Percentiles rank a stretch among this genome's conserved stretches.
Conservation (phyloP, 108 stramenopile genomes). For the Licmophora abbreviata region DNA sequence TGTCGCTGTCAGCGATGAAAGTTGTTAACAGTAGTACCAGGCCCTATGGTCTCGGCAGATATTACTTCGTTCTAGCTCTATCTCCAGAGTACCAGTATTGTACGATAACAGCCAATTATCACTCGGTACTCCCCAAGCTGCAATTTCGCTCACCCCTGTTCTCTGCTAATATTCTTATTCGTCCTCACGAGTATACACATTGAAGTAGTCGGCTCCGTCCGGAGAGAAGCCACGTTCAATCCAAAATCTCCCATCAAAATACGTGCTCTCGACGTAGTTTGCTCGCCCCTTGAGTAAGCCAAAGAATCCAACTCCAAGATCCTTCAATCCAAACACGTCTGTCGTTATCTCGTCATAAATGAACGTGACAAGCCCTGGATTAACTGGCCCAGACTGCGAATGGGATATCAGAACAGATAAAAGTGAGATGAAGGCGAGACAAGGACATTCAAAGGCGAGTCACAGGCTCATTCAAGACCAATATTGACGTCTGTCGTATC, state of each 20-base stretch:
- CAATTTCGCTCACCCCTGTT: no score
- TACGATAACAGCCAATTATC: no score
- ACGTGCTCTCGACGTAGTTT: conserved; percentile 47
- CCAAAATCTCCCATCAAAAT: conserved; percentile 65
- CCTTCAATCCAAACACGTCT: conserved; percentile 56
- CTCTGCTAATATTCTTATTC: conserved; percentile 12
- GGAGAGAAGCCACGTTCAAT: conserved; percentile 42
- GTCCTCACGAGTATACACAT: conserved; percentile 22
- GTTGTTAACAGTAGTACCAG: no score
- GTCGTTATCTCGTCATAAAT: conserved; percentile 59
- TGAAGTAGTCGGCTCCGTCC: conserved; percentile 18
- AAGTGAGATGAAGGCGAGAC: conserved; percentile 1
- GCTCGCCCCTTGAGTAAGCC: conserved; percentile 59
- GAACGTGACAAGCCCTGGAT: conserved; percentile 51
- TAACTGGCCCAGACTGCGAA: conserved; percentile 34
- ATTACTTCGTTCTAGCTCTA: no score
- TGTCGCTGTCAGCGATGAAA: no score
- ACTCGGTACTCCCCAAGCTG: no score
- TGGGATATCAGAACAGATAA: not conserved
- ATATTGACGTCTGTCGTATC: not conserved
- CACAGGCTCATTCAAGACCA: not conserved
- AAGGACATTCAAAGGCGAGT: not conserved
- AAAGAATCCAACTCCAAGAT: conserved; percentile 58
- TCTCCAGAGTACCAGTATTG: no score
- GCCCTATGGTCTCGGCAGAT: no score